Base-by-base conservation (phyloP, 208 protist genomes). In the Trypanosoma cruzi region DNA sequence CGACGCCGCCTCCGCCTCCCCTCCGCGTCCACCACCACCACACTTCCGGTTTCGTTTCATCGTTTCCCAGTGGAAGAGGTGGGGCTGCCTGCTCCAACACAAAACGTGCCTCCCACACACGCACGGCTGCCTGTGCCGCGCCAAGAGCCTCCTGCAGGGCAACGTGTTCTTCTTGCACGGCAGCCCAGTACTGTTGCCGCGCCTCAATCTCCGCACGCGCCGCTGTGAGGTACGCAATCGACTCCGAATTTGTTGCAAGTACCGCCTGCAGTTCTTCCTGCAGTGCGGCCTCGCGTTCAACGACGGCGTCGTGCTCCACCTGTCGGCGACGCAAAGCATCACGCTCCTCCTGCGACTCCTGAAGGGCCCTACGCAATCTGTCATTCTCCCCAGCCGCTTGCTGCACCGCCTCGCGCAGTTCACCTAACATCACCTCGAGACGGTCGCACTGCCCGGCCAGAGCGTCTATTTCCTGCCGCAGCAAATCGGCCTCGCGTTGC, bases 181-280 rank as follows among this genome's bases (percentile, higher is more conserved):
- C 44, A 26, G 32, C 55, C 73, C 79, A 84, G 56, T 69, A 80
- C n/a, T 59, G 61, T 2, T 53, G 73, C 18, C 79, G 50, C 11
- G 55, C 66, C 28, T 61, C 74, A 3, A 75, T 54, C 44, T 71
- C 62, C 34, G 61, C 42, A 44, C 46, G 29, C 55, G 52, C 73
- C 11, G 52, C 65, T 37, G 48, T 32, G 55, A 69, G n/a, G 55
- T 67, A 44, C 60, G 55, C 56, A 31, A 22, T 34, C 4, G 53
- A 63, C 31, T 61, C 61, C 37, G 46, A 50, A 52, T 31, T 42
- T 24, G 68, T 26, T 31, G 54, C 14, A 18, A 28, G 68, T 53
- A 82, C 40, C 34, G 71, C 60, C 14, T 54, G 49, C 44, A 80
- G 59, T 49, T 86, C 86, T 3, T 36, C 34, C n/a, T 24, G 60